These are phyloP conservation scores for Pseudognaphalium luteoalbum DNA, from an alignment of 129 eudicot species.

Conservation along the genomic window DNA sequence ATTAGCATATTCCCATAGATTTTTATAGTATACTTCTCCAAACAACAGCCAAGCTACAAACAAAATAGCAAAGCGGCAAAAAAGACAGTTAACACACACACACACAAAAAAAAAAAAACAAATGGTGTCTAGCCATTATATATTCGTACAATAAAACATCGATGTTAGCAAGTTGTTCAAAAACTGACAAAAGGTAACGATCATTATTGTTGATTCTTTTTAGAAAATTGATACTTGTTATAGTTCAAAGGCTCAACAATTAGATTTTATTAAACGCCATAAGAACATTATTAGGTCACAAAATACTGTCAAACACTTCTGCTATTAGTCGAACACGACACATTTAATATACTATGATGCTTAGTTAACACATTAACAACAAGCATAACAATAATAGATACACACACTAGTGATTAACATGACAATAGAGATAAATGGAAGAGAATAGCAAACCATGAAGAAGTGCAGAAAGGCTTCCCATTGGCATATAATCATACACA, in stretches of 20 bases:
- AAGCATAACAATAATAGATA: not conserved
- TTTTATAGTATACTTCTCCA: not conserved
- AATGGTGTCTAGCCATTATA: not conserved
- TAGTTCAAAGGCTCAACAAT: not conserved
- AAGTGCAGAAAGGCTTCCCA: constrained; percentile 97
- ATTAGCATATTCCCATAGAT: not conserved
- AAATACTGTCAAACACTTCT: not conserved
- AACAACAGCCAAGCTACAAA: constrained; percentile 2
- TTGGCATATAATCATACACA: constrained; percentile 88
- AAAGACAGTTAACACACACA: not conserved
- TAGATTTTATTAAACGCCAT: not conserved
- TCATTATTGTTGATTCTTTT: not conserved
- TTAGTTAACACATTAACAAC: not conserved
- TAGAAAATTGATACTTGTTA: not conserved
- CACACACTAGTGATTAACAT: not conserved
- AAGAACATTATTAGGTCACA: not conserved
- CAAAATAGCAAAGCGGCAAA: not conserved
- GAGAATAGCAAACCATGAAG: constrained; percentile 58
- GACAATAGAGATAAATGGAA: not conserved
- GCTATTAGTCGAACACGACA: not conserved
- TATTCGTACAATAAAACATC: not conserved
- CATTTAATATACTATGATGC: not conserved
- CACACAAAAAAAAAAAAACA: not conserved
- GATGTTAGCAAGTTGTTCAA: constrained; percentile 6
- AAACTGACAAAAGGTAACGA: not conserved